Percentiles rank a stretch among this genome's conserved stretches.
Evolutionary conservation across 23 red algal species (phyloP).

Genomic region (Gracilaria domingensis): DNA sequence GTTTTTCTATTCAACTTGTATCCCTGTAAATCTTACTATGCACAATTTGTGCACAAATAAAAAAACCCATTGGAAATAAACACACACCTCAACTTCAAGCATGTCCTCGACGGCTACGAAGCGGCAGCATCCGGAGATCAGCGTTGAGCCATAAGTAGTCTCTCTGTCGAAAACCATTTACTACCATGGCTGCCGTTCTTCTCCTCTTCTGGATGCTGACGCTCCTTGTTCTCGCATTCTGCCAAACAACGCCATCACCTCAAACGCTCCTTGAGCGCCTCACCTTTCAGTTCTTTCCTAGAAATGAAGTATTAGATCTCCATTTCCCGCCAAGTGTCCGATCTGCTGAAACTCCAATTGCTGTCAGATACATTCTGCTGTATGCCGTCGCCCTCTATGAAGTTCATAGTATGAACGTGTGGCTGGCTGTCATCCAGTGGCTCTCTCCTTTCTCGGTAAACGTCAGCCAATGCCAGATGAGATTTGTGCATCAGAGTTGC

Average conservation of each 20-base stretch:
- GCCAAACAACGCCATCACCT: not conserved
- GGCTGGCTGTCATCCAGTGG: slow-evolving; percentile 30
- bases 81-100: no score
- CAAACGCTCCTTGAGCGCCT: slow-evolving; percentile 4
- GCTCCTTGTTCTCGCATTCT: not conserved
- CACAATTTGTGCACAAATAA: no score
- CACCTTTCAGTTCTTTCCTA: not conserved
- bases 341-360: slow-evolving; percentile 10
- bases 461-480: not conserved
- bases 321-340: not conserved
- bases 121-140: not conserved
- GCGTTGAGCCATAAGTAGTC: no score
- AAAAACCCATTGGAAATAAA: no score
- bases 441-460: slow-evolving; percentile 43
- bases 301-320: not conserved
- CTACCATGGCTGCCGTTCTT: not conserved
- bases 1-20: no score
- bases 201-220: not conserved
- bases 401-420: no score
- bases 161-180: no score
- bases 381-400: not conserved
- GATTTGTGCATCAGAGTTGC: slow-evolving; percentile 1
- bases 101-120: no score
- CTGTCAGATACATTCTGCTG: slow-evolving; percentile 12
- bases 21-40: no score